A percentile compares a stretch with the other conserved stretches of the same genome.
phyloP scores from a whole-genome alignment of 306 rosid genomes.

The Benincasa hispida region DNA sequence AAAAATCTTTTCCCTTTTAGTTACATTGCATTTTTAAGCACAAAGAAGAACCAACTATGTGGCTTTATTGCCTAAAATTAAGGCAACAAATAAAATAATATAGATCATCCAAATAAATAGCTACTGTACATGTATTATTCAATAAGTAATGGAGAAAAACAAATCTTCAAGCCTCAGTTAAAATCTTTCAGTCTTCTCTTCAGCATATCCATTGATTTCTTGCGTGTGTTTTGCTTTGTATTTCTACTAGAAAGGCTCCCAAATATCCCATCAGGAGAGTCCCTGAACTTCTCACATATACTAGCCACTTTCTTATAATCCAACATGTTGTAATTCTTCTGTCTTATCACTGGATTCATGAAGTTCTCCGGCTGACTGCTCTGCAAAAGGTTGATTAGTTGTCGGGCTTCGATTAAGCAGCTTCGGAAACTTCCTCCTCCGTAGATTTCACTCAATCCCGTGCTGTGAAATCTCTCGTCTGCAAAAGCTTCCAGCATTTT shows the following conservation, averaged over 20 bases:
- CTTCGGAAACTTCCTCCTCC: constrained; percentile 39
- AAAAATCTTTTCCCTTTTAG: neutral
- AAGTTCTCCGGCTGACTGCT: constrained; percentile 95
- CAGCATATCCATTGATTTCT: constrained; percentile 83
- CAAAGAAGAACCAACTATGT: neutral
- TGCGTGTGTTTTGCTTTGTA: constrained; percentile 60
- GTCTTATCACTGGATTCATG: constrained; percentile 93
- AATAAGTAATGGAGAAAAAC: neutral
- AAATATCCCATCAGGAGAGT: constrained; percentile 68
- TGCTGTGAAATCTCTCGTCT: constrained; percentile 51
- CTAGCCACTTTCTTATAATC: constrained; percentile 70
- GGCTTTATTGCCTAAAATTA: neutral
- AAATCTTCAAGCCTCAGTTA: constrained; percentile 18
- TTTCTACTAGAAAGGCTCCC: constrained; percentile 76
- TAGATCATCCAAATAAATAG: neutral
- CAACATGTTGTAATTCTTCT: constrained; percentile 63
- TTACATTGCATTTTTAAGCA: neutral
- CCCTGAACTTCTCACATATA: constrained; percentile 79
- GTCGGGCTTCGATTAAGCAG: constrained; percentile 64
- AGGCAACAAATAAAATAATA: neutral
- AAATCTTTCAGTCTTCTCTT: constrained; percentile 83
- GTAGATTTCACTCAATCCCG: constrained; percentile 61
- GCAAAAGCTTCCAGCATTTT: constrained; percentile 56
- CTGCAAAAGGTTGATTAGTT: constrained; percentile 59
- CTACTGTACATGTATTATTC: neutral